Evolutionary conservation across 2,329 filamentous ascomycete genomes (phyloP).

Genomic region (Neonectria coccinea): DNA sequence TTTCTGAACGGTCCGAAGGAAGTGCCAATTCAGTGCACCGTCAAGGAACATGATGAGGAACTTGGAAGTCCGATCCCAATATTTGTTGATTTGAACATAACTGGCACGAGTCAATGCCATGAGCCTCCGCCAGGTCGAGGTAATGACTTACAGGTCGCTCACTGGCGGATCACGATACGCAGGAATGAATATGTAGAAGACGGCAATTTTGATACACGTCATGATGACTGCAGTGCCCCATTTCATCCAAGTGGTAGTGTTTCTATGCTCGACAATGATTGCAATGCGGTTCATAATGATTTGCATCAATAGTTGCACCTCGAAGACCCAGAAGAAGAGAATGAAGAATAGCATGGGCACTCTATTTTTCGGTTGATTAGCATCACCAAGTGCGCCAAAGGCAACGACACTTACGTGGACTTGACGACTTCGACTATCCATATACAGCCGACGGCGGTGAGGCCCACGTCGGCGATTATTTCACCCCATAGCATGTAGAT

Average conservation of each 20-base stretch:
- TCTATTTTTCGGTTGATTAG: no score
- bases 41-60: slow-evolving; percentile 64
- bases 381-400: no score
- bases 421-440: slow-evolving; percentile 52
- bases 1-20: slow-evolving; percentile 59
- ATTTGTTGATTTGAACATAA: slow-evolving; percentile 57
- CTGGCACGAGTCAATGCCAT: slow-evolving; percentile 29
- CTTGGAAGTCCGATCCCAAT: slow-evolving; percentile 67
- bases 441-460: slow-evolving; percentile 55
- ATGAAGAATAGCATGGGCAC: slow-evolving; percentile 52
- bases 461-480: slow-evolving; percentile 53
- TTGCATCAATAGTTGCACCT: slow-evolving; percentile 64
- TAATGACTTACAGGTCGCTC: slow-evolving; percentile 47
- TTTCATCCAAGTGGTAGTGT: slow-evolving; percentile 56
- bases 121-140: no score
- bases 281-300: slow-evolving; percentile 67
- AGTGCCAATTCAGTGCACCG: slow-evolving; percentile 63
- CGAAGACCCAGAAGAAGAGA: slow-evolving; percentile 56
- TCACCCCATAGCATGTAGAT: slow-evolving; percentile 62
- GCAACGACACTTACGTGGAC: slow-evolving; percentile 39
- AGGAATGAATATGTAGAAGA: slow-evolving; percentile 67
- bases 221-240: slow-evolving; percentile 60
- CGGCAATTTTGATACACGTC: slow-evolving; percentile 63
- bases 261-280: slow-evolving; percentile 58
- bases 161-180: slow-evolving; percentile 55